A percentile compares a stretch with the other conserved stretches of the same genome.
Conservation (phyloP, 1,284 basidiomycete genomes). For the Ustilago sp. region DNA sequence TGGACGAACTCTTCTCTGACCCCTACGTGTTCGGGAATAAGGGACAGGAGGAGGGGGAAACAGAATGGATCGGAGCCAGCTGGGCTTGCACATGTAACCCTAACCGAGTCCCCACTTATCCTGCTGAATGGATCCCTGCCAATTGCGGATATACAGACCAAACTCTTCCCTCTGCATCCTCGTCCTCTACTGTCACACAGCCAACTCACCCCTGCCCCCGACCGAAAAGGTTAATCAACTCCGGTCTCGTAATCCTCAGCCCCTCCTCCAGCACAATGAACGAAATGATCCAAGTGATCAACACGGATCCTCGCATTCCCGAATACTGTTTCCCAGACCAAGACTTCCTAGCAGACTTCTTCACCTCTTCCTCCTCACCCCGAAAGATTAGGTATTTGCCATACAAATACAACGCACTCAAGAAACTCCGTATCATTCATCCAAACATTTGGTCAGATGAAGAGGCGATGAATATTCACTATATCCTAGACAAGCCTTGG, state of each 20-base stretch:
- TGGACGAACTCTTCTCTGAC: slow-evolving; percentile 85
- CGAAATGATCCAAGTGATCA: slow-evolving; percentile 76
- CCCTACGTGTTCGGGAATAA: slow-evolving; percentile 65
- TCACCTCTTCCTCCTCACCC: slow-evolving; percentile 70
- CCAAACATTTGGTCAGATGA: slow-evolving; percentile 80
- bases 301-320: slow-evolving; percentile 77
- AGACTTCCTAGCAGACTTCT: slow-evolving; percentile 85
- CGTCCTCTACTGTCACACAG: slow-evolving; percentile 70
- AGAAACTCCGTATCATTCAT: slow-evolving; percentile 80
- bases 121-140: slow-evolving; percentile 86
- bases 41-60: slow-evolving; percentile 72
- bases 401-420: slow-evolving; percentile 88
- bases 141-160: slow-evolving; percentile 85
- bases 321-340: slow-evolving; percentile 90
- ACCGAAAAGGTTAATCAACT: slow-evolving; percentile 84
- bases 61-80: slow-evolving; percentile 79
- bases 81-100: slow-evolving; percentile 97
- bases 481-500: slow-evolving; percentile 67
- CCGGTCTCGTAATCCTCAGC: slow-evolving; percentile 86
- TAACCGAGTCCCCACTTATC: slow-evolving; percentile 83
- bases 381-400: slow-evolving; percentile 75
- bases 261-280: slow-evolving; percentile 75
- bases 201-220: slow-evolving; percentile 74
- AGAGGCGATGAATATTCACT: slow-evolving; percentile 73
- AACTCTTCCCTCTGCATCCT: slow-evolving; percentile 67